Evolutionary conservation across 2,329 filamentous ascomycete species (phyloP), one percentile per base, ranked within the genome.

Genomic region (Aspergillus chevalieri): DNA sequence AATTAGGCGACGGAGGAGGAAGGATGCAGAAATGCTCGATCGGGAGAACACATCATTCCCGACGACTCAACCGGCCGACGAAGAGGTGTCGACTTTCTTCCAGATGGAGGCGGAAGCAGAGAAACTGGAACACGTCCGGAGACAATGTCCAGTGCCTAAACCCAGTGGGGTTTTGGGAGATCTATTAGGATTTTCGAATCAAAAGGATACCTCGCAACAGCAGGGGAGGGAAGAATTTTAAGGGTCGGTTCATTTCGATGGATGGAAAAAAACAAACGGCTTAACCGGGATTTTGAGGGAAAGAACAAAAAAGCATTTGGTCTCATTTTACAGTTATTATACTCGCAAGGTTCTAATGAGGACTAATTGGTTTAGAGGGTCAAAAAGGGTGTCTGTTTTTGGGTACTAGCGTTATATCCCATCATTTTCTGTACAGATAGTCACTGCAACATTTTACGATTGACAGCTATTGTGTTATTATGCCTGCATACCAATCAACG

Each of bases 141-240:
- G 89, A 61, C 89, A 94, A 66, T 98, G 93, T 65, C 93, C 93
- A 0, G 84, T 98, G 10, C 93, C 93, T 4, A 96, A 96, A 70
- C 92, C 93, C 0, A 78, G 83, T 28, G 91, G 90, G 2, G 72
- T 90, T 30, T 72, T 95, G 43, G 88, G 87, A 10, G 81, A 87
- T 63, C 75, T 92, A 58, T 71, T 93, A 53, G 89, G 88, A 0
- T 86, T 92, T 64, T 79, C 78, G 57, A 74, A 62, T 59, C 58
- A 55, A 44, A 56, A 51, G 15, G 57, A 52, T 44, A 46, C 55
- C 50, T 54, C 55, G 41, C 50, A 48, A 24, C 50, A 53, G 43
- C 48, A 19, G 17, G 38, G 38, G 47, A 41, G 38, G 19, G 38
- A 41, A 9, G 17, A 19, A 41, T 38, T 38, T 19, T 38, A 17